Base-by-base conservation (phyloP, 129 eudicot species). In the Arctium lappa region DNA sequence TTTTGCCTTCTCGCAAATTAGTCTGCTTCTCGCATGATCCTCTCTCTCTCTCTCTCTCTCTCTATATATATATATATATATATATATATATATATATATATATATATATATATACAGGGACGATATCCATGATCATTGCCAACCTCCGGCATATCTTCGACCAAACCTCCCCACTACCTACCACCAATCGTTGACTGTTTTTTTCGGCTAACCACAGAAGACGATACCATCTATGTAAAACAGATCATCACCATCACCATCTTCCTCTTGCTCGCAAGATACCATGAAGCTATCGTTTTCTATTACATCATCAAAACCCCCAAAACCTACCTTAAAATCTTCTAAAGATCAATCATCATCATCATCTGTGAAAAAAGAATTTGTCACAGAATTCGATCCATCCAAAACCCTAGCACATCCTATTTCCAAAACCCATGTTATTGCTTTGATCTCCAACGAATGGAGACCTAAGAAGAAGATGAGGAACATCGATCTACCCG, bases 361-460 rank as follows among this genome's bases (percentile, higher is more conserved):
- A 1, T 22, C 27, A 22, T 60, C 90, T 16, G 5, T 72, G 9
- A 11, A 69, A 65, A 86, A 78, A 80, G 85, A 88, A 40, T 91
- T 77, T 80, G 56, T 93, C 73, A 89, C 91, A 6, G 93, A 91
- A 81, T 91, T 94, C 80, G 88, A 87, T 63, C 70, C 95, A 3
- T 85, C 93, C 79, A 87, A 91, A 74, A 38, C 90, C 87, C 80
- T 77, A 44, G 5, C 81, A 1, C n/a, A 80, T 13, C 15, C 76
- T 38, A 72, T 60, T 48, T 77, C 91, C 83, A 83, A 88, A 65
- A 72, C 73, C 73, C 83, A 73, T 15, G 56, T 84, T 0, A 95
- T 95, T 68, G 88, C 98, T 18, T 98, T 98, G 2, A 86, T 81
- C 1, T 82, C 94, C 53, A 91, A 91, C 84, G 82, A 88, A 63